Evolutionary conservation across 2,329 filamentous ascomycete genomes (phyloP), one percentile per base, ranked within the genome.

Genomic region (Fusarium sambucinum): DNA sequence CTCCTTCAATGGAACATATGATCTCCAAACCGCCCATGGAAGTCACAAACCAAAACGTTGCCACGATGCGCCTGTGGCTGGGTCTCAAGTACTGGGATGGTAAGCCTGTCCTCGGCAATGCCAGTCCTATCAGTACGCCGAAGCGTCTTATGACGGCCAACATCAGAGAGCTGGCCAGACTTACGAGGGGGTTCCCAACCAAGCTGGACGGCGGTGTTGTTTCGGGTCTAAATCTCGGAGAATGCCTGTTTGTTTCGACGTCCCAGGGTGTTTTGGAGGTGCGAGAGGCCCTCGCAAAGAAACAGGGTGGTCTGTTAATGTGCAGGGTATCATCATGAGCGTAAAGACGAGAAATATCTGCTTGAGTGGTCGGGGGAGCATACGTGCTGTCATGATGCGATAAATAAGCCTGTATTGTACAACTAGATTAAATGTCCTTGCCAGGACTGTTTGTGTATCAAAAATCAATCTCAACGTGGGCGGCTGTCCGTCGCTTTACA

Each of bases 81-180:
- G 93, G 93, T 2, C 82, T 97, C 74, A 97, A 97, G 82, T 97
- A 97, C 86, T 92, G 88, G 87, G 89, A 94, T 71, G 91, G 91
- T 76, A 85, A 90, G 78, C 93, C 94, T 8, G 93, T 97, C 23
- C 81, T 97, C 70, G 84, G 83, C 66, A 85, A 87, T 68, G 85
- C 95, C 74, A 78, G 80, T 48, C 78, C 91, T 75, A 83, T 97
- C 63, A 91, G 87, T 75, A 95, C 90, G 79, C 91, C 93, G 12
- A 94, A 87, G 74, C 86, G 93, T 69, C 80, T 88, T 72, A 86
- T 96, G 77, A 91, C 86, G 72, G 83, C 93, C 65, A 84, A 88
- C 51, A 84, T 90, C 25, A 66, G 81, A 17, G 86, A 89, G 46
- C 79, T 97, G 63, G 84, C 86, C 42, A 80, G 83, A 59, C 83